Evolutionary conservation across 805 yeast species (phyloP), one percentile per base, ranked within the genome.

Genomic region (Candida insectorum): DNA sequence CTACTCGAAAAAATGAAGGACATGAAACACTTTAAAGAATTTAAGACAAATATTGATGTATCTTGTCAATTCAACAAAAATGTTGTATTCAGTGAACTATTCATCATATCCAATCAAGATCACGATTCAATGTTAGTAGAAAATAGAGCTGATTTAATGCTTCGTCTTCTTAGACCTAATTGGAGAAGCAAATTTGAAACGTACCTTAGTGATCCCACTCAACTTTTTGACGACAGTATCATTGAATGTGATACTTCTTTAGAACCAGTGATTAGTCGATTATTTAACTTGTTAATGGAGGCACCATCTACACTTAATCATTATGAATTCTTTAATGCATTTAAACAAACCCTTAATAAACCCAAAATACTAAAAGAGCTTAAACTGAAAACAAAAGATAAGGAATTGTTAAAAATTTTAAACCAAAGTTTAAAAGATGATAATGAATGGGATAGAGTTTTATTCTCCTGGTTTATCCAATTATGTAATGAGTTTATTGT

Each of bases 211-310:
- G 33, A 30, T 12, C 28, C 38, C 3, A 12, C 28, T 12, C 19
- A 14, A 10, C 35, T 37, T 27, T 28, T 39, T 7, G 25, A 37
- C 18, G 34, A 36, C 19, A 26, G 37, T 4, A 24, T 29, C 6
- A 21, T 20, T 2, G 8, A 21, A 3, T 37, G 16, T 26, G 28
- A 14, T 21, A 21, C 25, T 18, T 16, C 20, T 27, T 10, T 30
- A 5, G 34, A 37, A 21, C 88, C 88, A 1, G 60, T 76, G 3
- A 48, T 79, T 5, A 62, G 75, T 19, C 75, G 72, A 30, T 52
- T 88, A 34, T 88, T 76, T 58, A 72, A 75, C 30, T 65, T 85
- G 11, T 82, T 81, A 52, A 74, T 93, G 39, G 96, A 88, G 46
- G 89, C 96, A 0, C 83, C 85, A 16, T 66, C 79, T 3, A 60